Evolutionary conservation across 2,329 filamentous ascomycete genomes (phyloP), one percentile per base, ranked within the genome.

Genomic region (Fusarium staphyleae): DNA sequence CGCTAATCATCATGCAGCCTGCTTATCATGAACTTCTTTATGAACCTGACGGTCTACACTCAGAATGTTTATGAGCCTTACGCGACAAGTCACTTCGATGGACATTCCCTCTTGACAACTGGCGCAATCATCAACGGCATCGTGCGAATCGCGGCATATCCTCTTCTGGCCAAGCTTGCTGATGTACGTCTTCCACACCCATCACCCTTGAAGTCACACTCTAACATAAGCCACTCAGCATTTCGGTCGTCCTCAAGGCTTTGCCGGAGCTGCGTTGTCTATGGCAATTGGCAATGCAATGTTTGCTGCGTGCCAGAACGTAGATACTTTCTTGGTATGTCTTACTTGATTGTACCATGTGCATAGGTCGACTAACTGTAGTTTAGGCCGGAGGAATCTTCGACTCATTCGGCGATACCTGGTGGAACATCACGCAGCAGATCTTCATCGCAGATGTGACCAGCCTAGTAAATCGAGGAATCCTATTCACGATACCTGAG

Each of bases 1-100:
- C 5, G 11, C 26, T 34, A 5, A 58, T n/a, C 1, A 3, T 1
- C 4, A 0, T 0, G 3, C 10, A 62, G 59, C 28, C 44, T 62
- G 19, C 34, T 62, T 2, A 11, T 63, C 3, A 62, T 62, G 59
- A 63, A 60, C 41, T 62, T 63, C 9, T 62, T 62, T 8, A 62
- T 62, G 59, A 63, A 63, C 12, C 3, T 62, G 4, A 57, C 52
- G 1, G 60, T 63, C 2, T 62, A 62, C 8, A 63, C 60, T 0
- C 59, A 62, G 0, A 63, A 62, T 7, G 60, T 62, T 1, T 63
- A 63, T 11, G 60, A 62, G 9, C 59, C 60, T 0, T 62, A 62
- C 10, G 60, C 60, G 7, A 62, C 60, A 0, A 62, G 60, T 4
- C 55, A 63, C n/a, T 62, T 62, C 12, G 35, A 63, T 2, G 55